Evolutionary conservation across 345 rosid genomes (phyloP).

Genomic region (Eucalyptus guilfoylei): DNA sequence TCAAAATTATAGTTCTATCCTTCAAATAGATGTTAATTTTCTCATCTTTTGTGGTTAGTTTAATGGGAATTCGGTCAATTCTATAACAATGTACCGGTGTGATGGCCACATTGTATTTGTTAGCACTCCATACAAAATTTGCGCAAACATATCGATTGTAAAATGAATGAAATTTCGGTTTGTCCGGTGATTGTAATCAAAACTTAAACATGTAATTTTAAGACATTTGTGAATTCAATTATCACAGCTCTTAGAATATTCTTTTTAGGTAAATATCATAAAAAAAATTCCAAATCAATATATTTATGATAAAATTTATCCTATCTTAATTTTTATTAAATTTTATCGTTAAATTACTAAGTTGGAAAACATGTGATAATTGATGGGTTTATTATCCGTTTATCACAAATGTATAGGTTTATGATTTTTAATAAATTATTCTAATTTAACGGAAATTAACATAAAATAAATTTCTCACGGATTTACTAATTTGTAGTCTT

Average conservation of each 20-base stretch:
- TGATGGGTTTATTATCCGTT: fast-evolving
- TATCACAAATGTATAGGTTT: fast-evolving
- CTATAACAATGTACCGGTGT: neutral
- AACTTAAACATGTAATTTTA: neutral
- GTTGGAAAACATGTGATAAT: fast-evolving
- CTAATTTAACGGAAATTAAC: no score
- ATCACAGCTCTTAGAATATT: neutral
- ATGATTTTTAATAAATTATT: no score
- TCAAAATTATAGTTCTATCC: neutral
- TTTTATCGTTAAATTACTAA: no score
- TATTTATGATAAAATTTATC: fast-evolving
- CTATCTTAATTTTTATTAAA: fast-evolving
- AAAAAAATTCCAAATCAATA: fast-evolving
- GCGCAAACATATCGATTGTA: neutral
- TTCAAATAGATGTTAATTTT: neutral
- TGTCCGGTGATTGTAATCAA: neutral
- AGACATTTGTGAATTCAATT: neutral
- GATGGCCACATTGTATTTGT: neutral
- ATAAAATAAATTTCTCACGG: fast-evolving
- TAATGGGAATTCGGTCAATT: neutral
- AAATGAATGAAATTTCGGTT: neutral
- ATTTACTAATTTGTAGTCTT: no score
- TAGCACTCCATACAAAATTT: neutral
- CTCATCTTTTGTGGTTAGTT: neutral
- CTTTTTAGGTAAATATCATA: neutral